Evolutionary conservation across 768 basidiomycete genomes (phyloP), one percentile per base, ranked within the genome.

Genomic region (Podaxis carcinomalis): DNA sequence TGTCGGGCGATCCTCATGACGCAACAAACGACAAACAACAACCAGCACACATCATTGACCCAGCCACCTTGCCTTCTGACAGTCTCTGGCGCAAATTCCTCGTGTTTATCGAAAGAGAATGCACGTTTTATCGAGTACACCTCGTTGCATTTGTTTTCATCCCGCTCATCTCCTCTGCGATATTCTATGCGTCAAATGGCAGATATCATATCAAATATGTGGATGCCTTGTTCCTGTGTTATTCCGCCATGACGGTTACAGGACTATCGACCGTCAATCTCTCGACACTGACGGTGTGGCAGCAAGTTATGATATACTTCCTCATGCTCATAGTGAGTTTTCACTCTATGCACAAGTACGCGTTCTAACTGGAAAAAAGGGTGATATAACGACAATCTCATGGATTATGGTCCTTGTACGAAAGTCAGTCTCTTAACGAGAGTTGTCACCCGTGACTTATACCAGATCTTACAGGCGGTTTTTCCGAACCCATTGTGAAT

Each of bases 331-430:
- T 78, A 59, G 81, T 80, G 62, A 70, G 74, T 70, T 37, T 37
- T 51, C 39, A 57, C 28, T 19, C 51, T 23, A 0, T 4, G 27
- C 42, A 16, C 32, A 19, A 1, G 58, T 4, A 50, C 10, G 6
- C 21, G 14, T 51, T n/a, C 21, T 44, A 4, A 40, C 37, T 32
- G 25, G 11, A 44, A 14, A 37, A 40, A 60, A 83, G 75, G 81
- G 82, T 0, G 75, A 80, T 57, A 67, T 79, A 56, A 81, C 82
- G 0, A 73, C 78, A 25, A 82, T 86, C 16, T 84, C 85, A 2
- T 86, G 87, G 83, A 72, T 85, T 42, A 86, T 87, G 80, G 85
- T 89, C 32, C 73, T 86, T 50, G 80, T 86, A n/a, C 75, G 88
- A 57, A 81, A 83, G 81, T 83, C 61, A 55, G 73, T 66, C 25